Conservation (phyloP, 2,329 filamentous ascomycete genomes). For the Xylariaceae sp. region DNA sequence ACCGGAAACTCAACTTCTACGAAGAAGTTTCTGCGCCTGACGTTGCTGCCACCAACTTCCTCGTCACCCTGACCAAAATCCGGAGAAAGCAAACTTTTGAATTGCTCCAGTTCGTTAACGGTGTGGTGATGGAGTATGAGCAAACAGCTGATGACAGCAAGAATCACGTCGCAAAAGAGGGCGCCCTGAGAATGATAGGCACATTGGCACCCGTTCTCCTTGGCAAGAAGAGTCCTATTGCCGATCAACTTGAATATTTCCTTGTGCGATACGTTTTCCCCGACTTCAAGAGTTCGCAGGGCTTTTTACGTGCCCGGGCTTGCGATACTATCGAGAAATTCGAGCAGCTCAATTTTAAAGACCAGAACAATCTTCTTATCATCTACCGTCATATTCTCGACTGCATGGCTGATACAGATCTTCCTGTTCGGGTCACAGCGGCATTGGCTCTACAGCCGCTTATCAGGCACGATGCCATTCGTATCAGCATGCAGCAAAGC, state of each 20-base stretch:
- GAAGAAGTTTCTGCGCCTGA: conserved; percentile 96
- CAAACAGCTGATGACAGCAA: conserved; percentile 83
- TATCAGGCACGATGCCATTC: conserved; percentile 93
- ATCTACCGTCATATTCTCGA: conserved; percentile 97
- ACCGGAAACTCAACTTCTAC: conserved; percentile 96
- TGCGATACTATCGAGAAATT: conserved; percentile 99
- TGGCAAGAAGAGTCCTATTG: conserved; percentile 97
- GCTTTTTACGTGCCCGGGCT: conserved; percentile 90
- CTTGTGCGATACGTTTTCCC: conserved; percentile 98
- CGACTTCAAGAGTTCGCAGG: conserved; percentile 90
- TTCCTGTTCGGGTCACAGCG: conserved; percentile 93
- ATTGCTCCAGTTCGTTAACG: conserved; percentile 93
- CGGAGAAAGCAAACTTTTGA: conserved; percentile 95
- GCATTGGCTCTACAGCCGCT: conserved; percentile 92
- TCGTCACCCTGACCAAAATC: conserved; percentile 91
- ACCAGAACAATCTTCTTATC: conserved; percentile 90
- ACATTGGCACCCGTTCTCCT: conserved; percentile 92
- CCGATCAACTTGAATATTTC: conserved; percentile 97
- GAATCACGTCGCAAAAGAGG: conserved; percentile 94
- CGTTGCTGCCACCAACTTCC: conserved; percentile 94
- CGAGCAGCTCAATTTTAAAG: conserved; percentile 95
- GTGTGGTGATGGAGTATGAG: conserved; percentile 93
- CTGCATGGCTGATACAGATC: conserved; percentile 91
- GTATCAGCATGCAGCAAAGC: conserved; percentile 93
- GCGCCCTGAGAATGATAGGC: conserved; percentile 94